A percentile compares a stretch with the other conserved stretches of the same genome.
phyloP scores from a whole-genome alignment of 331 rosid genomes.

The Pyracantha coccinea region DNA sequence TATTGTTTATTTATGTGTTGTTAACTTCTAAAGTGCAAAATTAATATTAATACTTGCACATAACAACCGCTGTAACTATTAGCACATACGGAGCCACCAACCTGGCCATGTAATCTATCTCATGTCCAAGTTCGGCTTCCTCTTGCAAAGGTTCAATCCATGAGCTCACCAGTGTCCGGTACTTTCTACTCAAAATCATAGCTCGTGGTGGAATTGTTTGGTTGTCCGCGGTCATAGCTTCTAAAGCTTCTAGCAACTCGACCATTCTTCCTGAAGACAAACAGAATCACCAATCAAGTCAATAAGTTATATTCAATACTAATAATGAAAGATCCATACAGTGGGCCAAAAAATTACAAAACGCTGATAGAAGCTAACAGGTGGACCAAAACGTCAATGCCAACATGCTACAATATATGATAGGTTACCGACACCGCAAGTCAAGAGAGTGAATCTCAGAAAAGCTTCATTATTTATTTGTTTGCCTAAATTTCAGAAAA shows the following conservation, averaged over 20 bases:
- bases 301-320: background rate
- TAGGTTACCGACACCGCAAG: background rate
- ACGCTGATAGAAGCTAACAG: background rate
- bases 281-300: constrained; percentile 18
- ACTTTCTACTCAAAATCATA: constrained; percentile 92
- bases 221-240: constrained; percentile 69
- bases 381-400: no score
- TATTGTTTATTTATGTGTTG: background rate
- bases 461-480: background rate
- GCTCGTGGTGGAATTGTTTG: constrained; percentile 82
- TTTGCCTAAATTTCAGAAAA: background rate
- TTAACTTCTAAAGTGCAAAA: background rate
- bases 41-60: background rate
- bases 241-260: constrained; percentile 86
- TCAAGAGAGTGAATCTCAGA: background rate
- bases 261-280: constrained; percentile 69
- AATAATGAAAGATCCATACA: constrained; percentile 9
- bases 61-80: background rate
- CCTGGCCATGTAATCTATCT: constrained; percentile 96
- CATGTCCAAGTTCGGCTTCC: constrained; percentile 96
- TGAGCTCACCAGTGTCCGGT: constrained; percentile 90
- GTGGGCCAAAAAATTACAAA: background rate
- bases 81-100: constrained; percentile 35
- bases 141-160: constrained; percentile 99
- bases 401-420: background rate